A percentile compares a stretch with the other conserved stretches of the same genome.
phyloP scores from a whole-genome alignment of 192 early-diverging fungal genomes.

The Backusella tarrabulga region DNA sequence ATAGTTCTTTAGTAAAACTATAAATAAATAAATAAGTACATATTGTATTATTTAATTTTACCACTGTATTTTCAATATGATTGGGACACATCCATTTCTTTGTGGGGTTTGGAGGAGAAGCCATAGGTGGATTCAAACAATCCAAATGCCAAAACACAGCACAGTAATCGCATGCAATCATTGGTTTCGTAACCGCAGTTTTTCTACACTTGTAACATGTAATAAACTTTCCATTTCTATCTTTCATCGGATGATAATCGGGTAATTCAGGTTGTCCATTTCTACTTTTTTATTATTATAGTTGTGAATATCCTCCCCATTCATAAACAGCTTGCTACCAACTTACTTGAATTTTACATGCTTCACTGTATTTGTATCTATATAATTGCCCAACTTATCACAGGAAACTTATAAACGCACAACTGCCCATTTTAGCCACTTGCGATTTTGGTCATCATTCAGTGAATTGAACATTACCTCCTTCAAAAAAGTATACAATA shows the following conservation, averaged over 20 bases:
- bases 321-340: background rate
- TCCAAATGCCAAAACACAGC: conserved; percentile 54
- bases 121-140: conserved; percentile 50
- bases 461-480: conserved; percentile 32
- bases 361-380: conserved; percentile 38
- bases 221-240: conserved; percentile 36
- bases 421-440: background rate
- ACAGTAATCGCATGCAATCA: conserved; percentile 53
- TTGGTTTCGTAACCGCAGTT: conserved; percentile 35
- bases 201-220: conserved; percentile 44
- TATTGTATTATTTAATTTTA: conserved; percentile 7
- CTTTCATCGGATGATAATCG: conserved; percentile 33
- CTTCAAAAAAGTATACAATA: conserved; percentile 34
- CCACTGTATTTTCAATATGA: conserved; percentile 43
- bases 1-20: background rate
- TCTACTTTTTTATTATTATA: conserved; percentile 4
- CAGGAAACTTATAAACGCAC: conserved; percentile 30
- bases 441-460: background rate
- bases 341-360: conserved; percentile 18
- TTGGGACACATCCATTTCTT: conserved; percentile 60
- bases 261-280: conserved; percentile 29
- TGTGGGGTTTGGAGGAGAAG: conserved; percentile 38
- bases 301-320: background rate
- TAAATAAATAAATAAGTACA: background rate
- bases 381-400: conserved; percentile 44